A percentile compares a stretch with the other conserved stretches of the same genome.
phyloP scores from a whole-genome alignment of 2,329 filamentous ascomycete species.

The Epichloe sibirici region DNA sequence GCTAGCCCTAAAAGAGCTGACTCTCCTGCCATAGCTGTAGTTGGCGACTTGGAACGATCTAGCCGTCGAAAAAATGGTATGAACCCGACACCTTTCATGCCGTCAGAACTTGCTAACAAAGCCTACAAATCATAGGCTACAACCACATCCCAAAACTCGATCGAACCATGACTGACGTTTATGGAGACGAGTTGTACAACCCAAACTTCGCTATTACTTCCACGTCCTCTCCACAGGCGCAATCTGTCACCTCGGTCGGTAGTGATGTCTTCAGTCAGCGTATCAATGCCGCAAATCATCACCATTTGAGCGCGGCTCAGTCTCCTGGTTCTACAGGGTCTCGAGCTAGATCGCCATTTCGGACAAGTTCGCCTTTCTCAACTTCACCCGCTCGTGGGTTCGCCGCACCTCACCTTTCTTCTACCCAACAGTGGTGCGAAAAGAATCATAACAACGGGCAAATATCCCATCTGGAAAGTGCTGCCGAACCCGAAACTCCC shows the following conservation, averaged over 20 bases:
- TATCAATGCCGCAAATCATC: constrained; percentile 66
- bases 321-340: constrained; percentile 35
- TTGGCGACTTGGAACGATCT: constrained; percentile 35
- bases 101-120: constrained; percentile 14
- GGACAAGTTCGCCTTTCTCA: constrained; percentile 50
- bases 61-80: constrained; percentile 45
- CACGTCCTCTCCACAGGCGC: constrained; percentile 36
- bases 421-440: constrained; percentile 48
- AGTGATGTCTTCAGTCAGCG: constrained; percentile 61
- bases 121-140: constrained; percentile 35
- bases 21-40: constrained; percentile 45
- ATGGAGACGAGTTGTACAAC: constrained; percentile 75
- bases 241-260: constrained; percentile 32
- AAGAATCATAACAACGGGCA: constrained; percentile 37
- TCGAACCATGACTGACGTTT: constrained; percentile 75
- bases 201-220: constrained; percentile 50
- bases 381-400: constrained; percentile 28
- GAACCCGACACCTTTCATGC: constrained; percentile 6
- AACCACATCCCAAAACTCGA: constrained; percentile 60
- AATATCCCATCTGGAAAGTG: constrained; percentile 24
- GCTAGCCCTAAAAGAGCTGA: constrained; percentile 45
- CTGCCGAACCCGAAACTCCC: constrained; percentile 37
- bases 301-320: constrained; percentile 50
- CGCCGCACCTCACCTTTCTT: constrained; percentile 26
- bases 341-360: constrained; percentile 71